phyloP scores from a whole-genome alignment of 2,329 filamentous ascomycete genomes.

The Aureobasidium zeae region DNA sequence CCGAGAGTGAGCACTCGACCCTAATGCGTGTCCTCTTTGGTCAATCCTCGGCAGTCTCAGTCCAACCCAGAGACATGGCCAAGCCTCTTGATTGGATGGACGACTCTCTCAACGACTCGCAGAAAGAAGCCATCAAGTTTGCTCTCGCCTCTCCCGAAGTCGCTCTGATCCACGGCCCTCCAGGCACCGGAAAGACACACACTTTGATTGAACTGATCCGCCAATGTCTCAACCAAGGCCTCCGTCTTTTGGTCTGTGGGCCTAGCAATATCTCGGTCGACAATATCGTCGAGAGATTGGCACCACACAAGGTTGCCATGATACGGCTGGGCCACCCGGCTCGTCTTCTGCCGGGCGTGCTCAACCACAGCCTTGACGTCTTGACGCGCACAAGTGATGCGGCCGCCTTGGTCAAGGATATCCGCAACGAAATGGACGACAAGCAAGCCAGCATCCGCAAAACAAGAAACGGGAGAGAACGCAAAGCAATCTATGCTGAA shows the following conservation, averaged over 20 bases:
- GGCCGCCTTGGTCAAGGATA: constrained; percentile 78
- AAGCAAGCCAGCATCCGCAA: constrained; percentile 86
- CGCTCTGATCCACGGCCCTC: constrained; percentile 86
- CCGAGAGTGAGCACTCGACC: constrained; percentile 46
- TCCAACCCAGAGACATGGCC: constrained; percentile 36
- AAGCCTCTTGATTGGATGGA: constrained; percentile 45
- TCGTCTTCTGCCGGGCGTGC: constrained; percentile 74
- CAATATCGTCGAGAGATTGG: constrained; percentile 90
- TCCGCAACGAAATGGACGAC: constrained; percentile 83
- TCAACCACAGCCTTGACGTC: constrained; percentile 84
- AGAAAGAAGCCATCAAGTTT: constrained; percentile 62
- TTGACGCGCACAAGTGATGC: constrained; percentile 86
- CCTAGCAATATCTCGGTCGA: constrained; percentile 96
- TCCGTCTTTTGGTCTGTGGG: constrained; percentile 82
- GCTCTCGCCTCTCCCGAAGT: constrained; percentile 73
- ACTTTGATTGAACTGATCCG: constrained; percentile 90
- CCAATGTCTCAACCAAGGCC: constrained; percentile 67
- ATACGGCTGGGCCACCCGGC: constrained; percentile 89
- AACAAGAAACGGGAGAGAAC: constrained; percentile 69
- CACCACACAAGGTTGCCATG: constrained; percentile 75
- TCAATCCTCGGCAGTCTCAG: constrained; percentile 44
- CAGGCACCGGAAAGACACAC: constrained; percentile 94
- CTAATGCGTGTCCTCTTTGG: constrained; percentile 55
- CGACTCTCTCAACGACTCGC: constrained; percentile 50
- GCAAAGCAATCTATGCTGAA: constrained; percentile 73